Conservation (phyloP, 208 protist genomes). For the Kentomonas sorsogonicus region DNA sequence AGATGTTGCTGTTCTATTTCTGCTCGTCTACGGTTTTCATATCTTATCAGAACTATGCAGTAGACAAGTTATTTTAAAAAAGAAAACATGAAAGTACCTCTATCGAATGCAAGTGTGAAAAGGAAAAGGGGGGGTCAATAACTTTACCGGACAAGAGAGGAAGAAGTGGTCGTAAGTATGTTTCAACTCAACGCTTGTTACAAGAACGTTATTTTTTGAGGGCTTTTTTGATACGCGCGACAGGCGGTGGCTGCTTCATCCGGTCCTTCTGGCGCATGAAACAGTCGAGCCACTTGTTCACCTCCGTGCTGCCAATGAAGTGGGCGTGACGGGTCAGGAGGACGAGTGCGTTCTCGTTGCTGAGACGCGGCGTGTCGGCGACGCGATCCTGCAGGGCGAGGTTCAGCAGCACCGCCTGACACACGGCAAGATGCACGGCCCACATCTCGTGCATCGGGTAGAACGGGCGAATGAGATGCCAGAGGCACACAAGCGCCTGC, state of each 20-base stretch:
- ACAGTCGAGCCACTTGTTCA: constrained; percentile 32
- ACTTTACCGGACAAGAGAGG: too few species aligned
- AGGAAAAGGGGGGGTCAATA: too few species aligned
- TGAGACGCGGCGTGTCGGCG: background rate
- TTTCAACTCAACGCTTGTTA: background rate
- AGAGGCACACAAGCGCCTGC: constrained; percentile 38
- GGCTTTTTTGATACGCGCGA: constrained; percentile 49
- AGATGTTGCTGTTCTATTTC: too few species aligned
- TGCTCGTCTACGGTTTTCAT: background rate
- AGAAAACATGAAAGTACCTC: constrained; percentile 1
- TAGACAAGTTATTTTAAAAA: background rate
- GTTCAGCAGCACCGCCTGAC: constrained; percentile 48
- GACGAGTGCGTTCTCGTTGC: constrained; percentile 19
- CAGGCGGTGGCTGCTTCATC: constrained; percentile 31
- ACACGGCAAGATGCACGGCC: constrained; percentile 67
- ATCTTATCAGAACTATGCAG: background rate
- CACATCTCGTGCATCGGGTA: constrained; percentile 79
- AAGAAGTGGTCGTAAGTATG: background rate
- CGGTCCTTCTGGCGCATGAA: constrained; percentile 44
- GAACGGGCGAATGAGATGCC: constrained; percentile 54
- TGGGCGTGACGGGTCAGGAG: constrained; percentile 59
- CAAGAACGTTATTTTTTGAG: constrained; percentile 20
- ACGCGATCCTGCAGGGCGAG: constrained; percentile 21
- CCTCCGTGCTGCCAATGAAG: constrained; percentile 37
- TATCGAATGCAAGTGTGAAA: too few species aligned